Base-by-base conservation (phyloP, 2,329 filamentous ascomycete species). In the Septoria petroselini region DNA sequence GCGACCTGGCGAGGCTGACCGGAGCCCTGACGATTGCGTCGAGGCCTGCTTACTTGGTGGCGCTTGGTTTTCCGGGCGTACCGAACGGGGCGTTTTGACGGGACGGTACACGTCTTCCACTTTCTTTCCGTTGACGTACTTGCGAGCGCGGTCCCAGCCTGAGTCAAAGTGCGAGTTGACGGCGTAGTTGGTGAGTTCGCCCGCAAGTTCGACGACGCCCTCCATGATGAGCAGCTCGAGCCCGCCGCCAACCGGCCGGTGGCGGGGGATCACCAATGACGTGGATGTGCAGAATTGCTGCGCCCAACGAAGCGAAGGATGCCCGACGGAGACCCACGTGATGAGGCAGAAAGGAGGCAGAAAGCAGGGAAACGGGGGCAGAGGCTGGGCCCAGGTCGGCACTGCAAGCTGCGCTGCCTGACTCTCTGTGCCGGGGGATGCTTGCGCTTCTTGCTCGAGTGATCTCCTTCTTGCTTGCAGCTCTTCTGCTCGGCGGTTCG, bases 91-190 rank as follows among this genome's bases (percentile, higher is more conserved):
- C 19, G 18, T 8, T 40, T 27, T 44, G 5, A 44, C n/a, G n/a
- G 47, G 49, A n/a, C 14, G 37, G 34, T 52, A 41, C 11, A 41
- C 35, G 15, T 51, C 52, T 18, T 58, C 46, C 47, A 55, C 49
- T 29, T 55, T 58, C 46, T 57, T 53, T 9, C 51, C 52, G 54
- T 57, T 57, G 49, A 52, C 34, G 41, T 41, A 49, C 23, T 55
- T 57, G 8, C 40, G 39, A 19, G 33, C 48, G 8, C 50, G 54
- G 48, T 65, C 62, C 53, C 60, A 65, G 21, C 48, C 54, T n/a
- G 46, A 45, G 19, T 66, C 64, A 41, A 55, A 63, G 38, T 66
- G 54, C 23, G 55, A 57, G 35, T 62, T 57, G 23, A 56, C 55
- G 14, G 61, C 38, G 39, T 61, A 57, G 45, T 60, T 56, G 34